Evolutionary conservation across 108 stramenopile species (phyloP), one percentile per base, ranked within the genome.

Genomic region (Cyclostephanos tholiformis): DNA sequence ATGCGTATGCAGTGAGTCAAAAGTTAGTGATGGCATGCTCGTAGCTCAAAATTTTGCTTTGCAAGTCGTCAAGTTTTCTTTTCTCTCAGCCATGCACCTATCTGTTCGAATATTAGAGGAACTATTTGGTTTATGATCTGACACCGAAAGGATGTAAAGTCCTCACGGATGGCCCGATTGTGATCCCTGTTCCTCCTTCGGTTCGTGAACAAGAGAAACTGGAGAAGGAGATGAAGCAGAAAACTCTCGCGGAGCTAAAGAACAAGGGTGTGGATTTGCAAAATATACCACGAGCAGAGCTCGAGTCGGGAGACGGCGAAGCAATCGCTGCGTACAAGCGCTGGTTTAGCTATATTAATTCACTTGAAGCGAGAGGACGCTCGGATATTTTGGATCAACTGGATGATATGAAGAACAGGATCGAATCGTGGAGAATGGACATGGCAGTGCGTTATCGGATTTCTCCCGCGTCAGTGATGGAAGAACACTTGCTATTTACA

Each of bases 271-370:
- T 90, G 12, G 75, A 83, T 27, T 48, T 84, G 30, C 80, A 87
- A 20, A 75, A 84, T 36, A 71, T 94, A 6, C 93, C 93, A 43
- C 46, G 80, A 44, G 66, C 83, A 52, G 93, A 94, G 79, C 50
- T 86, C 30, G 84, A 90, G 71, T 48, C 63, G 11, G 93, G 90
- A 32, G 93, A 91, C 69, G 93, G 91, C 38, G 86, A 86, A 65
- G 86, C 83, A 46, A 87, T 92, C 62, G 72, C 82, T 27, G 89
- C 93, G 10, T 84, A 82, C 76, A 68, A 75, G 48, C 86, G 72
- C 44, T 95, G 91, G 93, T 65, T 80, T 62, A 75, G 63, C 26
- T 86, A 84, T 49, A 29, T 90, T 26, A 85, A 88, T 12, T 39
- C 49, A 14, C 27, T 85, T 44, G 64, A 76, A 46, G 76, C 74